These are phyloP conservation scores for Xerocomellus chrysenteron DNA, from an alignment of 768 basidiomycete species.

Conservation along the genomic window DNA sequence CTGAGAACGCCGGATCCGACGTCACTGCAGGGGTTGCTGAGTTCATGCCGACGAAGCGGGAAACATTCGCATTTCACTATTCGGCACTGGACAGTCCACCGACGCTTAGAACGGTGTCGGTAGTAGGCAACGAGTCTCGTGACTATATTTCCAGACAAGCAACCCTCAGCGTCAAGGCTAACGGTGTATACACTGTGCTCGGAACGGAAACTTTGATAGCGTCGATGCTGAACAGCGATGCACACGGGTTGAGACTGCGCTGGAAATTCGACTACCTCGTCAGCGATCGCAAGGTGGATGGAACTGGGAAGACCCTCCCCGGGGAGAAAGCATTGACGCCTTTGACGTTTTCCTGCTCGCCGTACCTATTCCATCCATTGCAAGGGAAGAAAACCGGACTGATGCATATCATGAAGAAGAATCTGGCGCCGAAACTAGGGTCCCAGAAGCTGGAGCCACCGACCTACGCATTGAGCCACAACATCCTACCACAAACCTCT, in stretches of 20 bases:
- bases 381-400: conserved; percentile 68
- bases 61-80: conserved; percentile 70
- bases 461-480: conserved; percentile 7
- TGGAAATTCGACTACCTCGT: conserved; percentile 86
- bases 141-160: conserved; percentile 82
- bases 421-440: conserved; percentile 59
- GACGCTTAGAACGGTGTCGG: conserved; percentile 64
- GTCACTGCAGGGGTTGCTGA: conserved; percentile 52
- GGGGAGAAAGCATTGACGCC: conserved; percentile 77
- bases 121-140: conserved; percentile 62
- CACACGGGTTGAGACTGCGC: conserved; percentile 39
- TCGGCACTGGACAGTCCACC: conserved; percentile 66
- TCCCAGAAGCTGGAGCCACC: conserved; percentile 61
- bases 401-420: conserved; percentile 73
- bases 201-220: conserved; percentile 53
- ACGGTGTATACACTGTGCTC: conserved; percentile 73
- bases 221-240: conserved; percentile 18
- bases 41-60: conserved; percentile 60
- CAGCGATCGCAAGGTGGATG: conserved; percentile 51
- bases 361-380: conserved; percentile 53
- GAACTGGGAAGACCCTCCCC: conserved; percentile 43
- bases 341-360: conserved; percentile 73
- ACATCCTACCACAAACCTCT: conserved; percentile 1
- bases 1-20: conserved; percentile 29
- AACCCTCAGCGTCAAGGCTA: conserved; percentile 60